Evolutionary conservation across 2,329 filamentous ascomycete species (phyloP), one percentile per base, ranked within the genome.

Genomic region (Ophiostoma pallidulum): DNA sequence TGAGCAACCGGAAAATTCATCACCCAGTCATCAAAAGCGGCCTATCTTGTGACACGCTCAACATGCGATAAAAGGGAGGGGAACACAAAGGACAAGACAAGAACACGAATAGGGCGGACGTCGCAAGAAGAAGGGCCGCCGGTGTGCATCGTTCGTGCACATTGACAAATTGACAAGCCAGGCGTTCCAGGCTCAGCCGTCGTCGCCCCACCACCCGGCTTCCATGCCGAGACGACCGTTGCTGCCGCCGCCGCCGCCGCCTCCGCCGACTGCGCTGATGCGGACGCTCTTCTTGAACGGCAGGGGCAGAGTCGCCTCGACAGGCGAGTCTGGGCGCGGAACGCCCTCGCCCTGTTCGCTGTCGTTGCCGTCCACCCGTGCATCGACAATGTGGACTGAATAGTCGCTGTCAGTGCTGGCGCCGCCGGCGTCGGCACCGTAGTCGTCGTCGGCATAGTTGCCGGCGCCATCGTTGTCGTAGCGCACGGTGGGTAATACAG

Each of bases 191-290:
- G 13, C 28, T 57, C 42, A 59, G 5, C 57, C 58, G 39, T 56
- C 54, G 37, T 60, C 54, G 4, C 53, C 54, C 60, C 58, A 62
- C 57, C 56, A 59, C 7, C 56, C 56, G 1, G 53, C 53, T 41
- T 60, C 60, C 36, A 58, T 49, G 22, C 54, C 52, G 4, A 56
- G n/a, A 2, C 41, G 41, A 16, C 7, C 39, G 20, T 31, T 19
- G 26, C 18, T n/a, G 29, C 13, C n/a, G n/a, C 4, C 31, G 24
- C 22, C 10, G 19, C 37, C 12, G 14, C 16, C n/a, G 28, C 26
- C 53, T 22, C 41, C 39, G 2, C 64, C 64, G n/a, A 66, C 63
- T 2, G 64, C 64, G 37, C 64, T 66, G 52, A 66, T 57, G 38
- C 64, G 55, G 14, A 63, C 58, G 14, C 60, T 59, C 49, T 62